Evolutionary conservation across 208 protist species (phyloP).

Genomic region (Crithidia acanthocephali): DNA sequence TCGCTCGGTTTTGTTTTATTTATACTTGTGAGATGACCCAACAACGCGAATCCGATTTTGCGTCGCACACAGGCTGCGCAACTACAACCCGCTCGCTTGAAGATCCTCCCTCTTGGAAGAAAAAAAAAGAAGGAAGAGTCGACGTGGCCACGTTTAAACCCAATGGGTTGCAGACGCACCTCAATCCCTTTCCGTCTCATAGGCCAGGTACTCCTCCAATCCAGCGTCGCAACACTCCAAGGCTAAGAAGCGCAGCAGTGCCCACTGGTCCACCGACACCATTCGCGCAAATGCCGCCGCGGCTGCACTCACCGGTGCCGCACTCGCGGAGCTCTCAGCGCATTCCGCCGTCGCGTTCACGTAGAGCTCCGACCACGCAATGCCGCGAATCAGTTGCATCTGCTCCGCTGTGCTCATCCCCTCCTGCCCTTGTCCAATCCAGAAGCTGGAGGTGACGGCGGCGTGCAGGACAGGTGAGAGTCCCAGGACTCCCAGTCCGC

Average conservation of each 20-base stretch:
- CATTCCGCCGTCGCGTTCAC: conserved; percentile 29
- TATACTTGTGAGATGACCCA: no score
- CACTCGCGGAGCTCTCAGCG: neutral
- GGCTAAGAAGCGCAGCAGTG: conserved; percentile 60
- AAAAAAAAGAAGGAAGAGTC: no score
- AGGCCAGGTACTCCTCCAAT: conserved; percentile 52
- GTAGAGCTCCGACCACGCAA: conserved; percentile 76
- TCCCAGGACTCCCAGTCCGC: conserved; percentile 25
- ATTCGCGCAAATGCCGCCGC: conserved; percentile 47
- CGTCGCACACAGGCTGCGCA: no score
- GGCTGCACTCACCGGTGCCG: conserved; percentile 21
- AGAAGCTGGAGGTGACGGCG: conserved; percentile 27
- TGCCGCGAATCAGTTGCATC: conserved; percentile 44
- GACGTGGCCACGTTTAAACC: no score
- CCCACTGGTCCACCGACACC: conserved; percentile 52
- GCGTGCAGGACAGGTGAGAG: conserved; percentile 24
- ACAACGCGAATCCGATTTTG: no score
- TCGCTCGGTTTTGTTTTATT: no score
- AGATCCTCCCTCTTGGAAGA: no score
- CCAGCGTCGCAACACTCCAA: conserved; percentile 55
- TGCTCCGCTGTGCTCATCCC: conserved; percentile 12
- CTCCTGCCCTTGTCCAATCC: neutral
- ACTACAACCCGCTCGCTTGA: no score
- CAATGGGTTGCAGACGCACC: no score
- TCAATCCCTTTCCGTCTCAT: conserved; percentile 22